Conservation (phyloP, 2,329 filamentous ascomycete genomes). For the Mycosphaerelloides madeirae region DNA sequence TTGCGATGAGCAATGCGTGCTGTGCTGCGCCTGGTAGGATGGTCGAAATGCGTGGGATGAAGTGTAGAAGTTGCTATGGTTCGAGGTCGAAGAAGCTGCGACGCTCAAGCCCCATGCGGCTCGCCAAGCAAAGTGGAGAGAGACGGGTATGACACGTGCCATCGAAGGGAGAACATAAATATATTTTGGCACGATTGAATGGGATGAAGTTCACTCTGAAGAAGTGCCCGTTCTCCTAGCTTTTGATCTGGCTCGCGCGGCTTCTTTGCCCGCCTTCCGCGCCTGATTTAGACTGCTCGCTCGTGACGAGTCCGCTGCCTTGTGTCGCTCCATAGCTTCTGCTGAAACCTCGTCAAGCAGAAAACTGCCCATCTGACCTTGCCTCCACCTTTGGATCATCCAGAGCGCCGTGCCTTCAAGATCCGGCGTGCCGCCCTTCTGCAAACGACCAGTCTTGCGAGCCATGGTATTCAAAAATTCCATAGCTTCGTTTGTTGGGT, state of each 20-base stretch:
- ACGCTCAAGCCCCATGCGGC: too few species aligned
- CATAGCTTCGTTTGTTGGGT: slow-evolving; percentile 79
- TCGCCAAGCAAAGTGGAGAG: too few species aligned
- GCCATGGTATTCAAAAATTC: slow-evolving; percentile 69
- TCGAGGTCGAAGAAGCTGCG: too few species aligned
- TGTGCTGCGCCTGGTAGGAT: too few species aligned
- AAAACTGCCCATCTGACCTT: slow-evolving; percentile 70
- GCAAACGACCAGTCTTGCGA: slow-evolving; percentile 67
- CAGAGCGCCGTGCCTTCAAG: slow-evolving; percentile 70
- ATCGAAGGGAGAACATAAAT: too few species aligned
- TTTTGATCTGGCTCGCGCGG: slow-evolving; percentile 10
- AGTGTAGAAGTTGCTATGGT: too few species aligned
- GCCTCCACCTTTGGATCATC: slow-evolving; percentile 77
- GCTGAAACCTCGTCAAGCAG: slow-evolving; percentile 70
- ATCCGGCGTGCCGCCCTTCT: slow-evolving; percentile 66
- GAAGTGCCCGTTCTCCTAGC: slow-evolving; percentile 12
- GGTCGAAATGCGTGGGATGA: too few species aligned
- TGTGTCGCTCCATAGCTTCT: slow-evolving; percentile 52
- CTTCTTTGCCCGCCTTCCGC: slow-evolving; percentile 60
- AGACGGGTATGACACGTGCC: too few species aligned
- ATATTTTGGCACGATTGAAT: too few species aligned
- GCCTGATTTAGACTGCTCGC: slow-evolving; percentile 63
- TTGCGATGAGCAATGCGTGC: too few species aligned
- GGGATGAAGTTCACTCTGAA: neutral
- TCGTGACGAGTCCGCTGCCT: slow-evolving; percentile 40